Conservation (phyloP, 106 monocot genomes). For the Narthecium ossifragum region DNA sequence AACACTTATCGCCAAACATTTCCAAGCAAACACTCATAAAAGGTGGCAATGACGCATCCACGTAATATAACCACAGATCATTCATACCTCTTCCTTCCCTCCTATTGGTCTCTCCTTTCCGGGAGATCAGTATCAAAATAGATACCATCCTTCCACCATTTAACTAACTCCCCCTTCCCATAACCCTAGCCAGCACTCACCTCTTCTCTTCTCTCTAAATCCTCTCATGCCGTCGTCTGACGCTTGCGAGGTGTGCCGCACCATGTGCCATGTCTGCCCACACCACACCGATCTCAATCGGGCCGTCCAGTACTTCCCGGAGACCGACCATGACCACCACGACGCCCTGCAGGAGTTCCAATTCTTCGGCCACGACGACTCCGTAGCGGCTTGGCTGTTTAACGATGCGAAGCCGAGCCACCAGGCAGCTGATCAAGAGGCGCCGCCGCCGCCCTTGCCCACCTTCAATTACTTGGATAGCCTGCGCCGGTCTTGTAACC, state of each 20-base stretch:
- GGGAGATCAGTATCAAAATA: too few relatives aligned
- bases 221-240: conserved; percentile 24
- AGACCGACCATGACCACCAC: background rate
- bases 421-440: background rate
- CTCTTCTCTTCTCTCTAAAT: background rate
- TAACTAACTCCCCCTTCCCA: conserved; percentile 4
- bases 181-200: background rate
- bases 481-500: conserved; percentile 5
- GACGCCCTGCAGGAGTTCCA: conserved; percentile 54
- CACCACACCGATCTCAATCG: conserved; percentile 28
- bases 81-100: conserved; percentile 56
- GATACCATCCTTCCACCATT: conserved; percentile 3
- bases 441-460: conserved; percentile 2
- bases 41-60: conserved; percentile 53
- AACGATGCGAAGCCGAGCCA: conserved; percentile 20
- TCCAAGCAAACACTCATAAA: background rate
- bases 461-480: conserved; percentile 25
- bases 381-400: conserved; percentile 47
- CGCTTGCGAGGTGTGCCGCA: conserved; percentile 33
- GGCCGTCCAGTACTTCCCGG: conserved; percentile 14
- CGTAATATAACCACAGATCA: conserved; percentile 46
- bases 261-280: conserved; percentile 5
- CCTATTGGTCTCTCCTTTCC: conserved; percentile 33
- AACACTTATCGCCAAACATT: background rate
- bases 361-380: conserved; percentile 53